Conservation (phyloP, 345 rosid species). For the Trapa incisa region DNA sequence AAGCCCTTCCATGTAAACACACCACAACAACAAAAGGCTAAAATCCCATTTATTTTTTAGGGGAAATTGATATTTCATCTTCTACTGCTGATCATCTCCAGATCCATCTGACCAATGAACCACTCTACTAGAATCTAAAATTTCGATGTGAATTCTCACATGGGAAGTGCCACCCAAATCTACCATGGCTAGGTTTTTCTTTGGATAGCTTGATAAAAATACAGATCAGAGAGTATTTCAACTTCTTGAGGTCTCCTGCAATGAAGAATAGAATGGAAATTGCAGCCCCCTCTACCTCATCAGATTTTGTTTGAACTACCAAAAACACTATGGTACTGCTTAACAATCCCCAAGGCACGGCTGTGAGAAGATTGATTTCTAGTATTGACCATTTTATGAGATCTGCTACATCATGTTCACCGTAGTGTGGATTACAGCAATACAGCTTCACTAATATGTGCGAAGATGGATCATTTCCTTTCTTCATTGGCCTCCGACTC, state of each 20-base stretch:
- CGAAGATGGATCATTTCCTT: constrained; percentile 16
- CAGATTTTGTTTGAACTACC: not conserved
- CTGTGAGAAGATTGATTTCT: not conserved
- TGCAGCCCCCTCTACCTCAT: not conserved
- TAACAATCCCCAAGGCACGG: not conserved
- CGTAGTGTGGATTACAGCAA: not conserved
- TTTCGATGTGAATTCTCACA: too few species aligned
- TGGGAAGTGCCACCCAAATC: too few species aligned
- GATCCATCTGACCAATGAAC: constrained; percentile 17
- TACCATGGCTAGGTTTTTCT: too few species aligned
- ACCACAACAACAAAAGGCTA: constrained; percentile 49
- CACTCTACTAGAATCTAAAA: too few species aligned
- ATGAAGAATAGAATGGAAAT: too few species aligned
- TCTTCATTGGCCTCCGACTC: constrained; percentile 25
- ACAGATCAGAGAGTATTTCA: too few species aligned
- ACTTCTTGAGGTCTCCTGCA: too few species aligned
- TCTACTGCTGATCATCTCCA: constrained; percentile 97
- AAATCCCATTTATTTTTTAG: constrained; percentile 76
- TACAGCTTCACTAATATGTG: not conserved
- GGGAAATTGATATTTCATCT: constrained; percentile 88
- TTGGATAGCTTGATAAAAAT: too few species aligned
- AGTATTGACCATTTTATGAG: not conserved
- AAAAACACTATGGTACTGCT: not conserved
- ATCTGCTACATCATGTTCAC: not conserved
- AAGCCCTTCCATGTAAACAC: too few species aligned